A percentile compares a stretch with the other conserved stretches of the same genome.
These are phyloP conservation scores for Aeschynomene evenia DNA, from an alignment of 306 rosid genomes.

Conservation along the genomic window DNA sequence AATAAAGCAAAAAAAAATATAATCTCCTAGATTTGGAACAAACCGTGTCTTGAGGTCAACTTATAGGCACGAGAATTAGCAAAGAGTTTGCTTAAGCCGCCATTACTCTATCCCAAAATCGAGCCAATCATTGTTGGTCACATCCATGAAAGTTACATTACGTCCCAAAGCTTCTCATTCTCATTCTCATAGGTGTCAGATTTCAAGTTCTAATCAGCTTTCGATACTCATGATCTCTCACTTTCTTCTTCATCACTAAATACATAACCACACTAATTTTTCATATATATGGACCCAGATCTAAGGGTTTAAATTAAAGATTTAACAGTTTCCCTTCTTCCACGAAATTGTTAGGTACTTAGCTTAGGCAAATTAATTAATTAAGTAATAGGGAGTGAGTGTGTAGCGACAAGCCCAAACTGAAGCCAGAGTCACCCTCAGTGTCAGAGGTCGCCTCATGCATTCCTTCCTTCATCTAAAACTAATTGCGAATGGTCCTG, in stretches of 20 bases:
- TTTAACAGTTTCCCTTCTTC: background rate
- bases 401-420: too few species aligned
- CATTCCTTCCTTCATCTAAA: conserved; percentile 35
- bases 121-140: conserved; percentile 34
- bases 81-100: conserved; percentile 22
- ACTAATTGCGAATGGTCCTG: conserved; percentile 62
- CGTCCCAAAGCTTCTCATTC: conserved; percentile 31
- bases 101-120: conserved; percentile 16
- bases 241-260: background rate
- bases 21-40: background rate
- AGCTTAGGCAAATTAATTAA: background rate
- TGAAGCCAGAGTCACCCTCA: conserved; percentile 20
- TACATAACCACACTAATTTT: background rate
- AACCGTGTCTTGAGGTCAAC: background rate
- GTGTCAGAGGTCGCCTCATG: conserved; percentile 37
- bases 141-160: conserved; percentile 22
- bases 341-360: background rate
- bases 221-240: background rate
- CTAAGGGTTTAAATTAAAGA: too few species aligned
- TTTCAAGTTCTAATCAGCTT: background rate
- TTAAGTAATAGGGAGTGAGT: background rate
- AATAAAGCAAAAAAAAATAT: background rate
- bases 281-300: background rate
- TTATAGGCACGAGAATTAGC: background rate
- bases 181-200: background rate